Percentiles rank a stretch among this genome's conserved stretches.
Evolutionary conservation across 2,329 filamentous ascomycete species (phyloP).

Genomic region (Exophiala mesophila): DNA sequence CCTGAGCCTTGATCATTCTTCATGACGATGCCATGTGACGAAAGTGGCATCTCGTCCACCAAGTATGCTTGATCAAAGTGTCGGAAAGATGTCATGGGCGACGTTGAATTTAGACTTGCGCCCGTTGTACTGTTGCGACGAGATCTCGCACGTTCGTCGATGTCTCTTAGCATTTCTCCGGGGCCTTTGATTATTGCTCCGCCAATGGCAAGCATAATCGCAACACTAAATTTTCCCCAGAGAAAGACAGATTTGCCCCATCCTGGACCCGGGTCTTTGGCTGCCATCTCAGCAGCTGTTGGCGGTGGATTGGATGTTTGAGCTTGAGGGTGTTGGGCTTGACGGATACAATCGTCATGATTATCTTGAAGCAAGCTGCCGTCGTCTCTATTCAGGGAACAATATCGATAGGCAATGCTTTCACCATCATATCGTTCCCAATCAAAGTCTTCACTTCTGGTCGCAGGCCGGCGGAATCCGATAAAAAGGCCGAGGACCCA

Average conservation of each 20-base stretch:
- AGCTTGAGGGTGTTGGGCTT: background rate
- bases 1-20: background rate
- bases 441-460: constrained; percentile 12
- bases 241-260: constrained; percentile 33
- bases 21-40: background rate
- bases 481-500: constrained; percentile 35
- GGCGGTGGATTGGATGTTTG: constrained; percentile 18
- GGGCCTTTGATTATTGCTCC: constrained; percentile 45
- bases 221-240: constrained; percentile 47
- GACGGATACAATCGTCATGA: background rate
- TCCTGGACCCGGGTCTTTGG: constrained; percentile 4
- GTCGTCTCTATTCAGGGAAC: constrained; percentile 1
- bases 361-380: constrained; percentile 3
- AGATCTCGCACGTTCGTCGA: constrained; percentile 17
- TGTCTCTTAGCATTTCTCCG: constrained; percentile 33
- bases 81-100: background rate
- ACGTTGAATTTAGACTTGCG: background rate
- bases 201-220: constrained; percentile 45
- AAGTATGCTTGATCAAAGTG: background rate
- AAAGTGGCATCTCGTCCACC: background rate
- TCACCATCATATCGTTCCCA: constrained; percentile 25
- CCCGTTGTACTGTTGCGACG: constrained; percentile 6
- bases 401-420: constrained; percentile 21
- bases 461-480: constrained; percentile 10
- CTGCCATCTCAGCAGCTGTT: background rate